These are phyloP conservation scores for Raphidocelis subcapitata DNA, from an alignment of 139 green algal species.

Conservation along the genomic window DNA sequence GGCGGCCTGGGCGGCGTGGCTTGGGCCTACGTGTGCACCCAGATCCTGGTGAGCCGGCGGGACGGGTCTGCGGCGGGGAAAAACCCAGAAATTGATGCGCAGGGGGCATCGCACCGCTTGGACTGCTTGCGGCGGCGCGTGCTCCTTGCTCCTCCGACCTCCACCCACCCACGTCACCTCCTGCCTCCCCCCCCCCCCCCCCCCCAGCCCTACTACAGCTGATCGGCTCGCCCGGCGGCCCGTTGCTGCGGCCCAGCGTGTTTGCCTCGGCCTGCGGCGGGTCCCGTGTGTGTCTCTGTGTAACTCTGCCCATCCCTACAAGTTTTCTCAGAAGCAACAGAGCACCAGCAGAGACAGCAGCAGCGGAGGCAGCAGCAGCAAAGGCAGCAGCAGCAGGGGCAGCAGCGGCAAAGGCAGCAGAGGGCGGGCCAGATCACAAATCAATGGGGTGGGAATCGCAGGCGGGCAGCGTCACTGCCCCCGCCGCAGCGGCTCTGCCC, in stretches of 20 bases:
- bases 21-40: conserved; percentile 89
- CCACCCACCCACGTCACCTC: conserved; percentile 32
- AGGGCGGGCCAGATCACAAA: too few species aligned
- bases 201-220: conserved; percentile 77
- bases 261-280: too few species aligned
- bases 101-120: too few species aligned
- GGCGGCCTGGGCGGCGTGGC: conserved; percentile 89
- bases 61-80: not conserved
- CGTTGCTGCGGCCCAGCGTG: too few species aligned
- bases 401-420: too few species aligned
- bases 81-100: not conserved
- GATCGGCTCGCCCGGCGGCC: conserved; percentile 4
- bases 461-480: not conserved
- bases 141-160: too few species aligned
- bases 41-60: conserved; percentile 35
- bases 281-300: not conserved
- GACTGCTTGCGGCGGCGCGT: too few species aligned
- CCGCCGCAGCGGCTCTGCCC: conserved; percentile 7
- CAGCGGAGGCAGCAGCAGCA: too few species aligned
- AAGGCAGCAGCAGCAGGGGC: too few species aligned
- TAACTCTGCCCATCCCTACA: not conserved
- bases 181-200: conserved; percentile 8
- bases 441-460: too few species aligned
- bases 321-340: too few species aligned
- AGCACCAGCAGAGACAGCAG: too few species aligned